Conservation (phyloP, 1,284 basidiomycete species). For the Coniferiporia sulphurascens region DNA sequence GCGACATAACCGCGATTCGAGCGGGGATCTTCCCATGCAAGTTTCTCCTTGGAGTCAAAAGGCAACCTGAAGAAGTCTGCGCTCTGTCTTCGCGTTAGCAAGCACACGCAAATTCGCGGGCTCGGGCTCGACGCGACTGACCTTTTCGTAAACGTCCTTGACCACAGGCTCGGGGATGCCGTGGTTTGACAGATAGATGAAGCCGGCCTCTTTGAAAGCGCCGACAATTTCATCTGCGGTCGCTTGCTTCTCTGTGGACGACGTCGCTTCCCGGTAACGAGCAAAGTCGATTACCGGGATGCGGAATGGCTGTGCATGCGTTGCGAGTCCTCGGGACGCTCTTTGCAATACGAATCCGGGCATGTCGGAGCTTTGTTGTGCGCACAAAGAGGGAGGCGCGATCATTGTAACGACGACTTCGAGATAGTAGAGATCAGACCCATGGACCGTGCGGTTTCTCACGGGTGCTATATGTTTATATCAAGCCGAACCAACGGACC, state of each 20-base stretch:
- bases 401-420: neutral
- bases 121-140: slow-evolving; percentile 24
- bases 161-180: slow-evolving; percentile 54
- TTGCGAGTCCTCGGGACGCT: slow-evolving; percentile 9
- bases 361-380: neutral
- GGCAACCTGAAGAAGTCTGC: slow-evolving; percentile 70
- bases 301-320: slow-evolving; percentile 19
- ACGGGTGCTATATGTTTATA: too few relatives aligned
- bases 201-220: slow-evolving; percentile 75
- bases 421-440: neutral
- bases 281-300: slow-evolving; percentile 80
- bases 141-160: slow-evolving; percentile 58
- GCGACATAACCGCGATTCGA: slow-evolving; percentile 80
- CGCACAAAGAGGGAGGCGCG: neutral
- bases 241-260: slow-evolving; percentile 50
- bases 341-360: neutral
- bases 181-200: slow-evolving; percentile 68
- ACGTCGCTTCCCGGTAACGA: slow-evolving; percentile 50
- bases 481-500: too few relatives aligned
- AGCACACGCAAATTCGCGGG: neutral
- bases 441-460: too few relatives aligned
- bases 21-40: slow-evolving; percentile 78
- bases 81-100: slow-evolving; percentile 41
- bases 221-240: slow-evolving; percentile 68
- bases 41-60: slow-evolving; percentile 55